Evolutionary conservation across 1,139 yeast genomes (phyloP), one percentile per base, ranked within the genome.

Genomic region (Kodamaea suecica): DNA sequence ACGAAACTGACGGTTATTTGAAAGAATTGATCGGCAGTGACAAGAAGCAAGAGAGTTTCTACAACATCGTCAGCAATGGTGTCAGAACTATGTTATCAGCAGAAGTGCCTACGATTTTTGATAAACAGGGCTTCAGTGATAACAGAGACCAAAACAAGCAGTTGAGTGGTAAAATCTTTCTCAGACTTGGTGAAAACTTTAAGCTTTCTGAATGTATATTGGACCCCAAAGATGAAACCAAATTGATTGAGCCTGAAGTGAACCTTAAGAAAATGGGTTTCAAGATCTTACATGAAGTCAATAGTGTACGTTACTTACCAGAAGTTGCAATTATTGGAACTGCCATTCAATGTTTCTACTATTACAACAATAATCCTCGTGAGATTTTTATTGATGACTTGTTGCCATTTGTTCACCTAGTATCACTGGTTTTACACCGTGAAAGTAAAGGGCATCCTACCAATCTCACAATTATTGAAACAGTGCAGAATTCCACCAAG

Each of bases 1-100:
- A 78, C 36, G 85, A 79, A 51, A 74, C 81, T 5, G 83, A 78
- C 47, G 73, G 80, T 3, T 79, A 78, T 49, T 73, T 78, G 33
- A 69, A 73, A 30, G 85, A 79, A 51, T 63, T 79, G 39, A 64
- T 76, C 39, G 85, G 85, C 13, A 64, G 66, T 37, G 84, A 78
- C 48, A 79, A 79, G 52, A 68, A 68, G 30, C 73, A 70, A 44
- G 76, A 70, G 44, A 64, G 72, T 46, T 63, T 65, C 30, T 29
- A 51, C 17, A 57, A 54, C 23, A 68, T 69, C 25, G 39, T 69
- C 29, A 54, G 55, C 10, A 66, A 61, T 38, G 75, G 74, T 8
- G 43, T 60, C 4, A 48, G 53, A 17, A 60, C 64, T 29, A 47
- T 69, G 26, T 36, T 56, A 12, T 38, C 39, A 1, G 16, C 34